Conservation (phyloP, 2,329 filamentous ascomycete genomes). For the Pochonia chlamydosporia region DNA sequence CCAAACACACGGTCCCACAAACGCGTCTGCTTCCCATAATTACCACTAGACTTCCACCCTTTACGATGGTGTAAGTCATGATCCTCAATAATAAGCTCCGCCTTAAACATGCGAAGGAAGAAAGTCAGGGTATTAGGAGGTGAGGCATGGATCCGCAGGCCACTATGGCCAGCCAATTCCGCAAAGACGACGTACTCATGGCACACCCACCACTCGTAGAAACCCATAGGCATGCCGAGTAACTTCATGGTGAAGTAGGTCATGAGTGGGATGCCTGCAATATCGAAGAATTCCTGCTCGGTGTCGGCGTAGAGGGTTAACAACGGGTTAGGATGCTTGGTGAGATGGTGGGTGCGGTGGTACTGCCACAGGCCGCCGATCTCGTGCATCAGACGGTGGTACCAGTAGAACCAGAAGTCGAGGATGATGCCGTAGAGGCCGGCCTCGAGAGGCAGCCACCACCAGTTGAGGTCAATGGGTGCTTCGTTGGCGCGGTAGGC, state of each 20-base stretch:
- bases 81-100: constrained; percentile 35
- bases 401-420: constrained; percentile 1
- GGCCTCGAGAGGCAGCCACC: constrained; percentile 21
- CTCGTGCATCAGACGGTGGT: constrained; percentile 31
- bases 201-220: constrained; percentile 42
- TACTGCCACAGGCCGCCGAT: constrained; percentile 27
- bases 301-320: constrained; percentile 29
- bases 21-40: constrained; percentile 31
- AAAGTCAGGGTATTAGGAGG: constrained; percentile 26
- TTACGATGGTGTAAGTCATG: constrained; percentile 32
- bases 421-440: constrained; percentile 1
- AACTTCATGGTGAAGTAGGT: constrained; percentile 28
- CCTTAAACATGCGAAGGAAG: constrained; percentile 23
- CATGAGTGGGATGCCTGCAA: constrained; percentile 32
- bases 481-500: constrained; percentile 13
- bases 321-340: constrained; percentile 19
- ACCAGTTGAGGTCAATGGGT: constrained; percentile 13
- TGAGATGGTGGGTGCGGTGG: constrained; percentile 34
- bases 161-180: constrained; percentile 22
- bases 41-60: constrained; percentile 29
- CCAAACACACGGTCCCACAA: constrained; percentile 21
- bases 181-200: constrained; percentile 35
- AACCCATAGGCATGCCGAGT: constrained; percentile 34
- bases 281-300: constrained; percentile 36
- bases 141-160: constrained; percentile 22